phyloP scores from a whole-genome alignment of 2,329 filamentous ascomycete species.

The Ophiostoma ulmi region DNA sequence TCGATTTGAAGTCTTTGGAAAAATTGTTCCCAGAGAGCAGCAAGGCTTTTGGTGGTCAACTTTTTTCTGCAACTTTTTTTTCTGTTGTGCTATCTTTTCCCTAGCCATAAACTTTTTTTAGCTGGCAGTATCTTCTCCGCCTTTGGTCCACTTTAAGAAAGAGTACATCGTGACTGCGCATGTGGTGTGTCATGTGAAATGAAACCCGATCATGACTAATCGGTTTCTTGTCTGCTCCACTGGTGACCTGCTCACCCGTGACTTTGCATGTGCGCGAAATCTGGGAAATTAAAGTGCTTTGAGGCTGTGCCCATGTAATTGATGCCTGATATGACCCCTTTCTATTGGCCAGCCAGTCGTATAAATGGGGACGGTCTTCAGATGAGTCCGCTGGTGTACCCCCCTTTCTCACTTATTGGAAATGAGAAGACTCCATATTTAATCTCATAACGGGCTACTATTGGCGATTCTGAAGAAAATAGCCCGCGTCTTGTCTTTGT shows the following conservation, averaged over 20 bases:
- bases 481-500: background rate
- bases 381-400: background rate
- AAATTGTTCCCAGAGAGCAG: background rate
- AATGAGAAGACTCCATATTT: background rate
- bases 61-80: constrained; percentile 15
- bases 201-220: too few species aligned
- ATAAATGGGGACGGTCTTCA: background rate
- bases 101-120: constrained; percentile 19
- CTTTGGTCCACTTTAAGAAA: constrained; percentile 6
- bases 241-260: background rate
- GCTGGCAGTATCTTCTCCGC: constrained; percentile 25
- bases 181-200: background rate
- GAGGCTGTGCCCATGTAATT: constrained; percentile 4
- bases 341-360: background rate
- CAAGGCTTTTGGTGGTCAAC: background rate
- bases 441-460: background rate
- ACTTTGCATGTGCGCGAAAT: constrained; percentile 2
- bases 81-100: constrained; percentile 17
- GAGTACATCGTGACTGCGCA: background rate
- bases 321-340: background rate
- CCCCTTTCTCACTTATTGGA: background rate
- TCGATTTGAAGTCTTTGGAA: background rate
- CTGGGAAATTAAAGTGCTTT: background rate
- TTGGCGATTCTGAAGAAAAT: background rate
- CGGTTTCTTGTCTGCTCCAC: too few species aligned